Conservation (phyloP, 257 asterid species). For the Avicennia marina region DNA sequence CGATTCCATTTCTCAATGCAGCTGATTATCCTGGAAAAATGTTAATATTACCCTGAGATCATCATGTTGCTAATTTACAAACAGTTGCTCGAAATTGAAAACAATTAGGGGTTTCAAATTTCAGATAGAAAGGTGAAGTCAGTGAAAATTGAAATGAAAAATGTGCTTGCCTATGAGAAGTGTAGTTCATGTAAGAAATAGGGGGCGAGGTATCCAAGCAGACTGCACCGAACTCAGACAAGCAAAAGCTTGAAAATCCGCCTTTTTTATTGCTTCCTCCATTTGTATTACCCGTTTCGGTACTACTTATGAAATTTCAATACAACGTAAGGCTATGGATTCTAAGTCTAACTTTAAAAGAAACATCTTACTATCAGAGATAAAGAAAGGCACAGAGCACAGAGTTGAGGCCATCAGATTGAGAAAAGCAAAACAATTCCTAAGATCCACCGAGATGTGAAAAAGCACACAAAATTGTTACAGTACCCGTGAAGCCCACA, state of each 20-base stretch:
- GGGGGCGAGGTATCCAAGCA: slow-evolving; percentile 94
- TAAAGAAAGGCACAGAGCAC: not conserved
- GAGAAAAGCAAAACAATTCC: not conserved
- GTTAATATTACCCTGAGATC: too few species aligned
- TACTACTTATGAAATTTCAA: slow-evolving; percentile 48
- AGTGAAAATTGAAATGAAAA: not conserved
- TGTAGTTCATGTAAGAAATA: slow-evolving; percentile 95
- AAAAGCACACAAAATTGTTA: too few species aligned
- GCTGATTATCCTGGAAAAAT: slow-evolving; percentile 85
- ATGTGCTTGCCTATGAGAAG: slow-evolving; percentile 74
- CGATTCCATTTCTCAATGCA: slow-evolving; percentile 92
- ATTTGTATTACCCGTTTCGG: slow-evolving; percentile 78
- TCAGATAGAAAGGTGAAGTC: too few species aligned
- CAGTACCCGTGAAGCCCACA: too few species aligned
- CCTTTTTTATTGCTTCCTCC: slow-evolving; percentile 85
- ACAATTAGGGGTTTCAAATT: too few species aligned
- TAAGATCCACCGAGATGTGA: too few species aligned
- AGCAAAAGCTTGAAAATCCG: slow-evolving; percentile 83
- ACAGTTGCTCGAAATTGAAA: not conserved
- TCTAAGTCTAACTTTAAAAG: slow-evolving; percentile 10
- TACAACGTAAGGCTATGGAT: not conserved
- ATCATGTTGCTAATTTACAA: too few species aligned
- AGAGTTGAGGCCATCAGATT: not conserved
- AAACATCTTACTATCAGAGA: not conserved
- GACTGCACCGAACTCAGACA: slow-evolving; percentile 88